Conservation (phyloP, 805 yeast species). For the Ogataea paraovalis region DNA sequence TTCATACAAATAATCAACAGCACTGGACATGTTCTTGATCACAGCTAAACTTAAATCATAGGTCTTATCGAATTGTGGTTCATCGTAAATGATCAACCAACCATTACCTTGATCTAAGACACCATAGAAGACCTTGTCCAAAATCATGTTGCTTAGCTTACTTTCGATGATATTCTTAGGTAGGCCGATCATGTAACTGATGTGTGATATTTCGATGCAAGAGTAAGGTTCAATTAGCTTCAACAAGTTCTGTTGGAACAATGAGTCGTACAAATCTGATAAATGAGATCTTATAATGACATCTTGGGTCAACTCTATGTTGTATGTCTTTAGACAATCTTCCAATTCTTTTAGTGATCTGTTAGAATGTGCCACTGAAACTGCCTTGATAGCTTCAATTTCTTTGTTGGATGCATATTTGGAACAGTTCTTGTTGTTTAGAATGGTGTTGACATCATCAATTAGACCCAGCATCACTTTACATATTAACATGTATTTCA, state of each 20-base stretch:
- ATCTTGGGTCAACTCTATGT: slow-evolving; percentile 76
- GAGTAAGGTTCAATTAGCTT: slow-evolving; percentile 96
- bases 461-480: slow-evolving; percentile 88
- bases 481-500: slow-evolving; percentile 88
- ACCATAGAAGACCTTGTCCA: slow-evolving; percentile 93
- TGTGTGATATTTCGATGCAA: slow-evolving; percentile 88
- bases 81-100: slow-evolving; percentile 88
- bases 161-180: slow-evolving; percentile 88
- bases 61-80: slow-evolving; percentile 82
- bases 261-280: slow-evolving; percentile 86
- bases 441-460: slow-evolving; percentile 78
- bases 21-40: slow-evolving; percentile 79
- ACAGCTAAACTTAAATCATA: slow-evolving; percentile 85
- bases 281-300: slow-evolving; percentile 88
- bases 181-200: slow-evolving; percentile 83
- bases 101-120: slow-evolving; percentile 98
- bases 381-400: slow-evolving; percentile 93
- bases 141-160: slow-evolving; percentile 91
- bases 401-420: slow-evolving; percentile 58
- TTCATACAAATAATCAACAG: slow-evolving; percentile 87
- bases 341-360: slow-evolving; percentile 91
- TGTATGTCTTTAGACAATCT: slow-evolving; percentile 66
- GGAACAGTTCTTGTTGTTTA: slow-evolving; percentile 57
- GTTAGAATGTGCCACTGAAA: slow-evolving; percentile 83
- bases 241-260: slow-evolving; percentile 87